These are phyloP conservation scores for Pleomassaria siparia DNA, from an alignment of 2,329 filamentous ascomycete species.

Conservation along the genomic window DNA sequence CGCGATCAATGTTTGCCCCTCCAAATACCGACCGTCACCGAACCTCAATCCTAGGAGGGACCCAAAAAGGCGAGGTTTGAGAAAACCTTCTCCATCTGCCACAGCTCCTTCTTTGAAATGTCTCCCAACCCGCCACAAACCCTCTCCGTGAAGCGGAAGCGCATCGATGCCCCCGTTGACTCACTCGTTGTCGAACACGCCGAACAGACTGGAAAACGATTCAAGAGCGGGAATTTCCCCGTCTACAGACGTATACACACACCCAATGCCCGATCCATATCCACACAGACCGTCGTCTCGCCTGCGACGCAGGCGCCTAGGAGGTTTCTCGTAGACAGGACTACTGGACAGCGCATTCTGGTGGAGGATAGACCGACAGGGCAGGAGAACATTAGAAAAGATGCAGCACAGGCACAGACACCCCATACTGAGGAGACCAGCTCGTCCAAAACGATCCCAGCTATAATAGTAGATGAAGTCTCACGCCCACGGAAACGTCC, in stretches of 20 bases:
- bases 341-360: background rate
- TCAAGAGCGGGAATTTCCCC: conserved; percentile 16
- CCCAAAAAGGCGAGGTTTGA: too few species aligned
- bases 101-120: conserved; percentile 12
- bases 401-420: background rate
- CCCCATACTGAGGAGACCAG: background rate
- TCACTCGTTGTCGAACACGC: conserved; percentile 42
- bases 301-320: background rate
- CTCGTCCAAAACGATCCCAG: background rate
- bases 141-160: conserved; percentile 55
- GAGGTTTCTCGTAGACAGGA: background rate
- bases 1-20: conserved; percentile 16
- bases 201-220: conserved; percentile 17
- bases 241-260: background rate
- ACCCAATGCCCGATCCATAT: background rate
- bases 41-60: too few species aligned
- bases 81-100: too few species aligned
- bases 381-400: background rate
- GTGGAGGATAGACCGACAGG: background rate
- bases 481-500: conserved; percentile 2
- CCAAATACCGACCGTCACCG: conserved; percentile 4
- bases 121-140: conserved; percentile 29
- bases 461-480: background rate
- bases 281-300: background rate
- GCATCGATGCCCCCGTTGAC: conserved; percentile 59